These are phyloP conservation scores for Stenogyne calaminthoides DNA, from an alignment of 305 asterid species.

Conservation along the genomic window DNA sequence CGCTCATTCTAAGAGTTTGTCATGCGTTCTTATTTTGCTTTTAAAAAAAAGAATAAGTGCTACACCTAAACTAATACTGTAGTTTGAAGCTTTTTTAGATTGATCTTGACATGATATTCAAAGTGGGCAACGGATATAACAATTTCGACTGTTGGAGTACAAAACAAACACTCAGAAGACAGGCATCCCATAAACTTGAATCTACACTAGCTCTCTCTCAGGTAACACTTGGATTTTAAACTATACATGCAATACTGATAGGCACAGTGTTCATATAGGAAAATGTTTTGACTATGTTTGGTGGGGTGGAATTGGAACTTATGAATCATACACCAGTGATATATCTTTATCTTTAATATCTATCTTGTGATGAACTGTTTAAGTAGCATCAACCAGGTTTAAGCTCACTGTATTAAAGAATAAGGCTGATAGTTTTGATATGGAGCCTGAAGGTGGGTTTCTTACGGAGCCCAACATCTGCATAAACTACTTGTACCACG, in stretches of 20 bases:
- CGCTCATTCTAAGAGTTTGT: background rate
- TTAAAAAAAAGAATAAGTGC: background rate
- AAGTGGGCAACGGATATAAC: slow-evolving; percentile 79
- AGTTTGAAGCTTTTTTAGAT: slow-evolving; percentile 16
- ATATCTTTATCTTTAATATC: background rate
- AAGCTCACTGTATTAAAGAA: background rate
- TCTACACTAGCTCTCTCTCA: slow-evolving; percentile 94
- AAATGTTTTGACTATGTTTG: background rate
- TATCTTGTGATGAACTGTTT: background rate
- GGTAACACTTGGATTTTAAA: slow-evolving; percentile 47
- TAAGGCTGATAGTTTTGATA: background rate
- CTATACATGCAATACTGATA: background rate
- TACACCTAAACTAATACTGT: background rate
- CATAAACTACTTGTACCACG: background rate
- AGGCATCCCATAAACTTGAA: slow-evolving; percentile 93
- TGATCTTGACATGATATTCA: slow-evolving; percentile 62
- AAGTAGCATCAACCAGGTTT: background rate
- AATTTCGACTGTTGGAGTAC: no score
- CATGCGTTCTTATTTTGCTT: slow-evolving; percentile 1
- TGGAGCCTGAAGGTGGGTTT: background rate
- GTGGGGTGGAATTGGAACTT: slow-evolving; percentile 9
- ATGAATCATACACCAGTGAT: background rate
- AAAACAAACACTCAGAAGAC: slow-evolving; percentile 87
- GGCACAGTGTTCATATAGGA: background rate
- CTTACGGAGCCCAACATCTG: background rate